Evolutionary conservation across 179 eudicot species (phyloP).

Genomic region (Drosera spatulata): DNA sequence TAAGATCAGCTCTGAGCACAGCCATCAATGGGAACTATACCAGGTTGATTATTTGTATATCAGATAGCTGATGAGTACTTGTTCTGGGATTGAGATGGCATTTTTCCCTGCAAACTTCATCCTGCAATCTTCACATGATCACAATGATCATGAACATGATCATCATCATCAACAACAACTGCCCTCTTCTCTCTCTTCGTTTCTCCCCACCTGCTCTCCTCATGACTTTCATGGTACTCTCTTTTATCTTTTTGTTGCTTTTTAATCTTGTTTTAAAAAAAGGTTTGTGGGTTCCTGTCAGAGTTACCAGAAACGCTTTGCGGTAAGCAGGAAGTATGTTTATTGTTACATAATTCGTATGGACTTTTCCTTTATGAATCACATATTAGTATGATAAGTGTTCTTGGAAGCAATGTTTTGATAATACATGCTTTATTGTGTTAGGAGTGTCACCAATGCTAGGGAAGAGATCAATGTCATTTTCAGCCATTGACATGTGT

Average conservation of each 20-base stretch:
- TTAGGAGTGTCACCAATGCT: slow-evolving; percentile 13
- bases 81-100: slow-evolving; percentile 26
- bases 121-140: slow-evolving; percentile 54
- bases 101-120: slow-evolving; percentile 82
- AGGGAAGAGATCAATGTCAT: slow-evolving; percentile 85
- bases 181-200: slow-evolving; percentile 18
- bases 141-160: slow-evolving; percentile 17
- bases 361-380: neutral
- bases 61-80: too few species aligned
- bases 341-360: too few species aligned
- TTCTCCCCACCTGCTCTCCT: slow-evolving; percentile 49
- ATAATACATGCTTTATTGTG: too few species aligned
- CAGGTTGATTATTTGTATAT: too few species aligned
- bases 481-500: slow-evolving; percentile 14
- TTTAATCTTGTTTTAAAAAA: too few species aligned
- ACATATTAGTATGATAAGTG: too few species aligned
- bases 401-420: too few species aligned
- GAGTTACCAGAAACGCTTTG: too few species aligned
- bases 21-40: too few species aligned
- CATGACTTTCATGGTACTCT: slow-evolving; percentile 73
- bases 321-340: too few species aligned
- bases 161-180: neutral
- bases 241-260: neutral
- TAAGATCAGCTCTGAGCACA: too few species aligned
- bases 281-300: too few species aligned